phyloP scores from a whole-genome alignment of 306 rosid species.

The Acacia crassicarpa region DNA sequence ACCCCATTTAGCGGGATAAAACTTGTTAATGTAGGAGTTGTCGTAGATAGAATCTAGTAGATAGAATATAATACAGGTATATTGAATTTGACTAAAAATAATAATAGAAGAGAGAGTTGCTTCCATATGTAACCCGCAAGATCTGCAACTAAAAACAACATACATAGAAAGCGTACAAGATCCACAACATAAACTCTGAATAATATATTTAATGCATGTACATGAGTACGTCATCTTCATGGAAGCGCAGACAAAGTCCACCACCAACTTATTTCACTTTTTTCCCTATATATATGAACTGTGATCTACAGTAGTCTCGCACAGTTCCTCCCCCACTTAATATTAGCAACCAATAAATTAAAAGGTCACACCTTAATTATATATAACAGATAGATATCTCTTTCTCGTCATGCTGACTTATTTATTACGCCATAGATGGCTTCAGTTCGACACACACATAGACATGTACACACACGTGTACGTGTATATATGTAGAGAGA shows the following conservation, averaged over 20 bases:
- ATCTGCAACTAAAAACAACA: neutral
- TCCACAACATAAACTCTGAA: neutral
- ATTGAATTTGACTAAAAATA: neutral
- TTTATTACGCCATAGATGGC: neutral
- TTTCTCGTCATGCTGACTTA: neutral
- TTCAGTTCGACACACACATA: neutral
- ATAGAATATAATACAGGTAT: too few species aligned
- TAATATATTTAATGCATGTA: neutral
- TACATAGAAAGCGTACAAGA: too few species aligned
- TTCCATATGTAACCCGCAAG: neutral
- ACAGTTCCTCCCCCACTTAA: neutral
- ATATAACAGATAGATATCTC: neutral
- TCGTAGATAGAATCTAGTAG: too few species aligned
- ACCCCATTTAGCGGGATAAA: neutral
- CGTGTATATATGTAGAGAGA: neutral
- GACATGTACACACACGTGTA: neutral
- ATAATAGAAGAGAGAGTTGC: neutral
- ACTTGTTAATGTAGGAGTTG: neutral
- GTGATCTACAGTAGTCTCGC: neutral
- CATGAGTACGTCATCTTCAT: neutral
- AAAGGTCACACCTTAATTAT: neutral
- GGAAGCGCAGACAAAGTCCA: neutral
- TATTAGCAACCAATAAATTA: neutral
- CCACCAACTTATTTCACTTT: neutral
- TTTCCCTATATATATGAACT: neutral